These are phyloP conservation scores for Osmanthus fragrans DNA, from an alignment of 257 asterid genomes.

Conservation along the genomic window DNA sequence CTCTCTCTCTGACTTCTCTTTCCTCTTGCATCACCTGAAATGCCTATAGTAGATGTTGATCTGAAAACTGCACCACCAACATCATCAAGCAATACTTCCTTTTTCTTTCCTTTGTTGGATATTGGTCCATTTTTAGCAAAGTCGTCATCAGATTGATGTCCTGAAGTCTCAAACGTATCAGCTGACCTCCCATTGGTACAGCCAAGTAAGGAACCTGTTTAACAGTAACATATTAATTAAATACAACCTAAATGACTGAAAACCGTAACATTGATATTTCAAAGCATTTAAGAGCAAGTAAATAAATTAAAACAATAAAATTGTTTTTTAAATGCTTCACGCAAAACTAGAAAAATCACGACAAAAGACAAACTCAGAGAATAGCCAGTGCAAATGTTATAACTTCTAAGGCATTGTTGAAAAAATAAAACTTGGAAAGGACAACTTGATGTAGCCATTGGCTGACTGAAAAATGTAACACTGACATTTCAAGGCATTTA, in stretches of 20 bases:
- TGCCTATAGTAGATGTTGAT: slow-evolving; percentile 53
- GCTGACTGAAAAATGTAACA: not conserved
- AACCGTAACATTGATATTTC: not conserved
- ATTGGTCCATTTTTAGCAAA: slow-evolving; percentile 62
- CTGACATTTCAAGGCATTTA: not conserved
- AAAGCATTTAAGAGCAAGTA: not conserved
- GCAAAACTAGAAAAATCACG: not conserved
- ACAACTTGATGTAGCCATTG: not conserved
- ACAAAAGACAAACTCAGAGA: not conserved
- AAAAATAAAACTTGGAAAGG: slow-evolving; percentile 7
- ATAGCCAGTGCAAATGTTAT: not conserved
- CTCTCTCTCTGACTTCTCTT: slow-evolving; percentile 78
- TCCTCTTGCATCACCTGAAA: slow-evolving; percentile 75
- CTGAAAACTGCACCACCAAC: slow-evolving; percentile 55
- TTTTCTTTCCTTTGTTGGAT: slow-evolving; percentile 80
- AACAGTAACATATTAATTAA: slow-evolving; percentile 6
- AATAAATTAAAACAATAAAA: not conserved
- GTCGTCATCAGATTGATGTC: slow-evolving; percentile 45
- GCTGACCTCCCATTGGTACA: slow-evolving; percentile 35
- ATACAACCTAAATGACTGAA: slow-evolving; percentile 7
- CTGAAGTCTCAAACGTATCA: slow-evolving; percentile 39
- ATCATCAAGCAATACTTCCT: slow-evolving; percentile 77
- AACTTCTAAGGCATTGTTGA: not conserved
- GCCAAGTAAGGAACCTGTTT: slow-evolving; percentile 29
- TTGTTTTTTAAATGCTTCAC: not conserved